Conservation (phyloP, 495 filamentous ascomycete species). For the Lasiosphaeria miniovina region DNA sequence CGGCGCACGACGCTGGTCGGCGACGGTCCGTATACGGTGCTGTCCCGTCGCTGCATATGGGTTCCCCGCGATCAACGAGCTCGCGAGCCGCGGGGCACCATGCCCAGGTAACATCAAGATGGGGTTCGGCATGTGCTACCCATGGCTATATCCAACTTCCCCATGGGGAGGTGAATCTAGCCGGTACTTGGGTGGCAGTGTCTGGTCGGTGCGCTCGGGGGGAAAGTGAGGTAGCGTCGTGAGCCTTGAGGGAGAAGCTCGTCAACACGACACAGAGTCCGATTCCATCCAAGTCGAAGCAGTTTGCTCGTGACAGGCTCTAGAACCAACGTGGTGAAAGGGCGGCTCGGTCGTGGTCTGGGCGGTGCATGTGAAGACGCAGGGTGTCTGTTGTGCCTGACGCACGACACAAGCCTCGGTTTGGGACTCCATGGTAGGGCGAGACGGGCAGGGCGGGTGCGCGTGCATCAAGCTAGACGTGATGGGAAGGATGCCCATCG, state of each 20-base stretch:
- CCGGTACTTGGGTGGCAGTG: not conserved
- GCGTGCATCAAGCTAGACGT: no score
- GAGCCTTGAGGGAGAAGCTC: no score
- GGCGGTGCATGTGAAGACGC: no score
- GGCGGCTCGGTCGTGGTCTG: no score
- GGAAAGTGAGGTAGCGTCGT: not conserved
- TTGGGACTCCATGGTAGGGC: no score
- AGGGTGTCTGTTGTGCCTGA: no score
- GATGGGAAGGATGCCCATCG: no score
- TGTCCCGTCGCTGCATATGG: not conserved
- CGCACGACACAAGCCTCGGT: no score
- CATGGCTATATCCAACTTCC: not conserved
- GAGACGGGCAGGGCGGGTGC: no score
- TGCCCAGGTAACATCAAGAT: not conserved
- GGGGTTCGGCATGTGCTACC: not conserved
- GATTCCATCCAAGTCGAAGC: not conserved
- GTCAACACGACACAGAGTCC: not conserved
- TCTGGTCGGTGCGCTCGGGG: not conserved
- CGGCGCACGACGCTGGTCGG: slow-evolving; percentile 13
- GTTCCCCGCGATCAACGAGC: not conserved
- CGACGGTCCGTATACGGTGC: slow-evolving; percentile 1
- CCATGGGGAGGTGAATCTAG: not conserved
- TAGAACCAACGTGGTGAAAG: no score
- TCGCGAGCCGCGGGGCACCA: no score
- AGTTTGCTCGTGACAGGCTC: not conserved